phyloP scores from a whole-genome alignment of 306 rosid species.

The Erythrophleum fordii region DNA sequence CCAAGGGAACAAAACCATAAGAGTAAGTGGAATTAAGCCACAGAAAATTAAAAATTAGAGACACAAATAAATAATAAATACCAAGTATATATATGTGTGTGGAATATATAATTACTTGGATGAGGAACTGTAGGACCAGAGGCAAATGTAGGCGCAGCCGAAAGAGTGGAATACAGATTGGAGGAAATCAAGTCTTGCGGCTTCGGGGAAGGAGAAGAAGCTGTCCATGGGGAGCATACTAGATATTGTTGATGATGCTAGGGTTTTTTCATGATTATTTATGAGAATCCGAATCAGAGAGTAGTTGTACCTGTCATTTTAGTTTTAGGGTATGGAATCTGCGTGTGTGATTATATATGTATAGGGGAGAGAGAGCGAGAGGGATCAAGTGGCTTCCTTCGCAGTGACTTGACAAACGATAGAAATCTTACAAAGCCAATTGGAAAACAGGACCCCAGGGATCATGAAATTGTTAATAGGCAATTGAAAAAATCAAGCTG shows the following conservation, averaged over 20 bases:
- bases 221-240: slow-evolving; percentile 42
- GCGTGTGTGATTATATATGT: background rate
- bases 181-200: slow-evolving; percentile 47
- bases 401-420: background rate
- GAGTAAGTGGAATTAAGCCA: background rate
- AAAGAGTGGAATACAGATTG: slow-evolving; percentile 38
- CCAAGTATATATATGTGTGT: too few species aligned
- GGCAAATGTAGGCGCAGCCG: slow-evolving; percentile 61
- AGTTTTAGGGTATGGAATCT: background rate
- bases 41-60: background rate
- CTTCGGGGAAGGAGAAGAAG: slow-evolving; percentile 45
- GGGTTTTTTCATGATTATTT: slow-evolving; percentile 19
- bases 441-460: background rate
- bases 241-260: background rate
- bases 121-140: slow-evolving; percentile 52
- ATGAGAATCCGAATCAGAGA: background rate
- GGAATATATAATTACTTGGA: slow-evolving; percentile 35
- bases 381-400: background rate
- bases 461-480: too few species aligned
- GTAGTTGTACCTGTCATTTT: background rate
- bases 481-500: background rate
- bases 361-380: too few species aligned
- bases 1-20: background rate
- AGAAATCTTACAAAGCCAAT: background rate
- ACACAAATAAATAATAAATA: too few species aligned